Evolutionary conservation across 2,329 filamentous ascomycete species (phyloP), one percentile per base, ranked within the genome.

Genomic region (Fusarium staphyleae): DNA sequence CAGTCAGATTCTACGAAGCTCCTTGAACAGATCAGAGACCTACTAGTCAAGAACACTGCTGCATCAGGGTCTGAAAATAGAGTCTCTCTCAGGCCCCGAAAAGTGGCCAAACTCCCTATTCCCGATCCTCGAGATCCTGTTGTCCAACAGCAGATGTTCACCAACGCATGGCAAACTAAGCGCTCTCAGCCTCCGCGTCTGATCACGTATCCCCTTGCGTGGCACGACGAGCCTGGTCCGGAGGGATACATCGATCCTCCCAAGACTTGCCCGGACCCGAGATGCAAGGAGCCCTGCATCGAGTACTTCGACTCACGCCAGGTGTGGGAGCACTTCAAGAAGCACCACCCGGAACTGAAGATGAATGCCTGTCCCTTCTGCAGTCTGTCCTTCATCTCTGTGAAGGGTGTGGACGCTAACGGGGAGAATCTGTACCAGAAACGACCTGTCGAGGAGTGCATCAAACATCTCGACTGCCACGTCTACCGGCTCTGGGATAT

Each of bases 381-480:
- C 3, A 8, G 26, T 0, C 36, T 64, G 11, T 12, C 29, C 3
- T 66, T 67, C 22, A 14, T 14, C 2, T 7, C 13, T 12, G 22
- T 7, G 3, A 0, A 7, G 0, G 22, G 29, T 3, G 22, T 11
- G 2, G 30, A 36, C 6, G 28, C 28, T 0, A 5, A 28, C 6
- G 44, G 36, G 1, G 11, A 30, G 3, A 8, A 10, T 3, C 9
- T 19, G 3, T 4, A 16, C 6, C 8, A n/a, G 3, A 5, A 11
- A 2, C 18, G 33, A 3, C 34, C 47, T 3, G 10, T 18, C 0
- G 16, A 47, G 0, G 56, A 63, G 4, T 55, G 60, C n/a, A 46
- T 54, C 34, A 47, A 51, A 34, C 65, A 67, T 34, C 26, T 65
- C 13, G 65, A 67, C 19, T 67, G 62, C 3, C 65, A 67, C 35